phyloP scores from a whole-genome alignment of 768 basidiomycete genomes.

The Agaricus blazei region DNA sequence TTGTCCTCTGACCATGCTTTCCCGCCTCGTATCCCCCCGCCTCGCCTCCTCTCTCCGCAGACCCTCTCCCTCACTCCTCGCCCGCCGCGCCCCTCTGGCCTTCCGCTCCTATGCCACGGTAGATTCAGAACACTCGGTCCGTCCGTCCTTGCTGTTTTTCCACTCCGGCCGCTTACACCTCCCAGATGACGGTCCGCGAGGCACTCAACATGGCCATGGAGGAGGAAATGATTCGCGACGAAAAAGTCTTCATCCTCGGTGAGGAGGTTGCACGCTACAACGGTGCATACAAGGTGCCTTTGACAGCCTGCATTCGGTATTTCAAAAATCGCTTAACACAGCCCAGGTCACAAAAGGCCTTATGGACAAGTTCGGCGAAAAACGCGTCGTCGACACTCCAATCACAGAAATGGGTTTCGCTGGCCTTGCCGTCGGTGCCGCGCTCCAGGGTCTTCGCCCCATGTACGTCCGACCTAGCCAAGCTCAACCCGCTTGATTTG shows the following conservation, averaged over 20 bases:
- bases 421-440: constrained; percentile 93
- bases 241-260: constrained; percentile 90
- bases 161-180: constrained; percentile 5
- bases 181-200: constrained; percentile 95
- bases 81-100: constrained; percentile 35
- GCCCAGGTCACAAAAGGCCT: constrained; percentile 93
- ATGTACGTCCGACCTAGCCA: constrained; percentile 45
- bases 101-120: constrained; percentile 64
- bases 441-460: constrained; percentile 90
- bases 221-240: constrained; percentile 97
- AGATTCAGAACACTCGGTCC: constrained; percentile 37
- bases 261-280: constrained; percentile 99
- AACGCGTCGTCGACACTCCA: constrained; percentile 94
- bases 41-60: constrained; percentile 54
- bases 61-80: constrained; percentile 34
- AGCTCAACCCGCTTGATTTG: constrained; percentile 10
- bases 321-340: constrained; percentile 12
- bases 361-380: constrained; percentile 98
- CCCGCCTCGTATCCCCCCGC: constrained; percentile 61
- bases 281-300: constrained; percentile 85
- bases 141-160: constrained; percentile 19
- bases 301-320: not conserved
- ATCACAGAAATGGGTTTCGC: constrained; percentile 99
- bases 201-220: constrained; percentile 98
- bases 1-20: constrained; percentile 44